Evolutionary conservation across 495 filamentous ascomycete genomes (phyloP).

Genomic region (Aspergillus mulundensis): DNA sequence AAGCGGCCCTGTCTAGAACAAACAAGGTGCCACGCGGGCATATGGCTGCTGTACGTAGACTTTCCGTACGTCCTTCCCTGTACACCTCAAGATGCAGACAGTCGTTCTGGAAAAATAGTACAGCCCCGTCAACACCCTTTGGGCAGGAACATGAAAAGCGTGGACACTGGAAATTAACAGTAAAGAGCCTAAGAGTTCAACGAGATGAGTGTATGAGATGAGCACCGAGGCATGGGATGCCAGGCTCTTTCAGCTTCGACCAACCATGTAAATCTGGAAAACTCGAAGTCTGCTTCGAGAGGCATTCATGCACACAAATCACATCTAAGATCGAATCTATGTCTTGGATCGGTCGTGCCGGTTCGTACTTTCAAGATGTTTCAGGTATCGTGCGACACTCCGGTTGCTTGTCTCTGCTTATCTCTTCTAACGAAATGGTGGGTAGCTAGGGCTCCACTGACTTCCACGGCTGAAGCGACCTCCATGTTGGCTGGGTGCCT

Average conservation of each 20-base stretch:
- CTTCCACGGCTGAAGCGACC: conserved; percentile 34
- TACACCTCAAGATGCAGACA: conserved; percentile 21
- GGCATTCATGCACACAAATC: conserved; percentile 15
- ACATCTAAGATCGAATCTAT: conserved; percentile 15
- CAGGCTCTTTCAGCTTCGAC: not conserved
- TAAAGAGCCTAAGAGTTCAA: conserved; percentile 6
- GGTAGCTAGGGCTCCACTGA: conserved; percentile 38
- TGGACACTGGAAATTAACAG: not conserved
- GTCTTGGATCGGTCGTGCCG: not conserved
- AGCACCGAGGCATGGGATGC: conserved; percentile 9
- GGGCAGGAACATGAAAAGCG: not conserved
- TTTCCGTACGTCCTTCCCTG: conserved; percentile 9
- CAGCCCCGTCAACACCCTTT: not conserved
- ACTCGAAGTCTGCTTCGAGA: conserved; percentile 5
- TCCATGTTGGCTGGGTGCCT: conserved; percentile 23
- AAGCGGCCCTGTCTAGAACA: conserved; percentile 16
- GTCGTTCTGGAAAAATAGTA: conserved; percentile 19
- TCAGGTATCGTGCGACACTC: not conserved
- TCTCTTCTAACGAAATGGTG: conserved; percentile 29
- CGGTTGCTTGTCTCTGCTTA: conserved; percentile 6
- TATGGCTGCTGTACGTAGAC: conserved; percentile 18
- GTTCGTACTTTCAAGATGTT: conserved; percentile 3
- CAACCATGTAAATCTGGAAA: conserved; percentile 13
- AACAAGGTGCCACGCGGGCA: conserved; percentile 18
- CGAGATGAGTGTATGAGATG: conserved; percentile 14